A percentile compares a stretch with the other conserved stretches of the same genome.
phyloP scores from a whole-genome alignment of 2,329 filamentous ascomycete genomes.

The Fusarium foetens region DNA sequence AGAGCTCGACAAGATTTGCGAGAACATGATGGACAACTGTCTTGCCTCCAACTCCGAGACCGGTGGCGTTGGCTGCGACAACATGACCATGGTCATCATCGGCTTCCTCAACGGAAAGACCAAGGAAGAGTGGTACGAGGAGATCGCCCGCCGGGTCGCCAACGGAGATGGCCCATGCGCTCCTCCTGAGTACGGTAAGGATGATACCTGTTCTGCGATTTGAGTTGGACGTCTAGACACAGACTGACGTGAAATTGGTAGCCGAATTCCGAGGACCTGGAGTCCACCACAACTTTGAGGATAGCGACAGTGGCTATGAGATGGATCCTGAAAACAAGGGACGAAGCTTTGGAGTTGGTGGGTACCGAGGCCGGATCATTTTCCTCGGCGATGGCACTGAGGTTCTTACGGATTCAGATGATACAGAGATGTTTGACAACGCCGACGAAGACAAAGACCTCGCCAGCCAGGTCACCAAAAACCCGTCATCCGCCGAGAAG shows the following conservation, averaged over 20 bases:
- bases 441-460: slow-evolving; percentile 86
- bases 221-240: neutral
- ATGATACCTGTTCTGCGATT: slow-evolving; percentile 53
- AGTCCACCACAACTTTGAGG: slow-evolving; percentile 84
- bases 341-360: slow-evolving; percentile 72
- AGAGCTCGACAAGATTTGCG: slow-evolving; percentile 92
- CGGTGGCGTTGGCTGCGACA: slow-evolving; percentile 97
- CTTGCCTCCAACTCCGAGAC: slow-evolving; percentile 97
- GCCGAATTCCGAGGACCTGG: slow-evolving; percentile 87
- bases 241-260: slow-evolving; percentile 50
- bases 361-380: slow-evolving; percentile 87
- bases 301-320: slow-evolving; percentile 81
- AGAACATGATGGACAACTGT: slow-evolving; percentile 99
- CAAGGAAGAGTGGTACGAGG: slow-evolving; percentile 98
- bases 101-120: slow-evolving; percentile 90
- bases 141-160: slow-evolving; percentile 91
- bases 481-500: slow-evolving; percentile 43
- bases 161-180: slow-evolving; percentile 98
- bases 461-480: slow-evolving; percentile 82
- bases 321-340: slow-evolving; percentile 74
- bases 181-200: slow-evolving; percentile 99
- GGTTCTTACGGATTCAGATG: slow-evolving; percentile 86
- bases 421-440: slow-evolving; percentile 94
- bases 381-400: slow-evolving; percentile 95
- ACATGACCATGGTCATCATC: slow-evolving; percentile 98